Evolutionary conservation across 2,329 filamentous ascomycete genomes (phyloP).

Genomic region (Fusarium sambucinum): DNA sequence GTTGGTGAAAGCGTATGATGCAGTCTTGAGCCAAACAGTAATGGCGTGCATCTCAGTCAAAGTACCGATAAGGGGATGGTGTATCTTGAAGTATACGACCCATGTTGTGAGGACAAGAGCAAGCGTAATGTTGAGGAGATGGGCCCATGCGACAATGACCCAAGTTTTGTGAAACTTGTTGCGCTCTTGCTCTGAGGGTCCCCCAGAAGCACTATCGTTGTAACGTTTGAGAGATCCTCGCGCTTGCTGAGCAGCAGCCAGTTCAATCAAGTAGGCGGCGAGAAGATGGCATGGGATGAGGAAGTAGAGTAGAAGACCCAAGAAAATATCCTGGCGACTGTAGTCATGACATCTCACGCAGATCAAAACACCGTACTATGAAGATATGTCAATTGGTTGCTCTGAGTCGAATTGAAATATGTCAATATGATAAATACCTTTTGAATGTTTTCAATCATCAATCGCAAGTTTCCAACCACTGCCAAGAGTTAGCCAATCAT

Average conservation of each 20-base stretch:
- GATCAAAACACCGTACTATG: constrained; percentile 91
- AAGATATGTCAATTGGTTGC: constrained; percentile 17
- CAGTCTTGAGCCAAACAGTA: constrained; percentile 95
- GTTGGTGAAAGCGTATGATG: constrained; percentile 96
- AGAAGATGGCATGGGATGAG: constrained; percentile 92
- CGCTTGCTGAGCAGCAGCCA: constrained; percentile 83
- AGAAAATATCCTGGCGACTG: constrained; percentile 78
- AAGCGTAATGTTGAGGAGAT: constrained; percentile 84
- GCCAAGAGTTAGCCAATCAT: constrained; percentile 35
- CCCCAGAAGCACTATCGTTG: constrained; percentile 60
- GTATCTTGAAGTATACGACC: constrained; percentile 89
- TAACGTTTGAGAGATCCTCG: constrained; percentile 71
- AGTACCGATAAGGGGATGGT: constrained; percentile 94
- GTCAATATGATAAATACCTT: constrained; percentile 69
- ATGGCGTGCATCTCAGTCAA: constrained; percentile 91
- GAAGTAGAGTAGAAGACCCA: constrained; percentile 83
- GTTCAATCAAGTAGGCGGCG: constrained; percentile 89
- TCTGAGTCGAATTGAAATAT: not conserved
- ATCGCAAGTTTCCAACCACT: constrained; percentile 92
- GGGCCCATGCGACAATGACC: constrained; percentile 82
- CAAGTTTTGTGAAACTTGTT: constrained; percentile 80
- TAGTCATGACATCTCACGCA: constrained; percentile 93
- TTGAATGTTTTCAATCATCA: constrained; percentile 97
- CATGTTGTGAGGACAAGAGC: constrained; percentile 84
- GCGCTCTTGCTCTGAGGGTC: constrained; percentile 68